Conservation (phyloP, 257 asterid genomes). For the Solanum gracilifrons region DNA sequence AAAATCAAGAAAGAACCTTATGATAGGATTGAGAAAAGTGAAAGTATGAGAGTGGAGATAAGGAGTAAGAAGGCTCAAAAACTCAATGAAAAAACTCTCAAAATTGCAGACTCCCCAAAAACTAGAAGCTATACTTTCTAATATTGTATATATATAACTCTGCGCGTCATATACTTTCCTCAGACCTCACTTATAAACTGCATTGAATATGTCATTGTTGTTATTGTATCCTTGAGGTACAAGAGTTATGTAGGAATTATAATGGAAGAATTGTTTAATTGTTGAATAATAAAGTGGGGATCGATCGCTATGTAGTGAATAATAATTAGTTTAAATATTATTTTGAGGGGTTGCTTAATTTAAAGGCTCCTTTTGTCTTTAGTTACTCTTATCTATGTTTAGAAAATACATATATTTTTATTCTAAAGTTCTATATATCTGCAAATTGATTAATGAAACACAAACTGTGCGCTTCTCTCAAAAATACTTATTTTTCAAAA, state of each 20-base stretch:
- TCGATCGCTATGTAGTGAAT: not conserved
- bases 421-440: not conserved
- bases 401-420: not conserved
- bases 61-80: constrained; percentile 65
- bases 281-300: not conserved
- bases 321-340: not conserved
- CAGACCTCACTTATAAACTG: not conserved
- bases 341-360: not conserved
- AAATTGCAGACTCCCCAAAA: constrained; percentile 67
- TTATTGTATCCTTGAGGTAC: not conserved
- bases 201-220: not conserved
- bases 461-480: fast-evolving
- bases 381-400: not conserved
- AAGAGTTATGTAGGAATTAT: not conserved
- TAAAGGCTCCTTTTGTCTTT: not conserved
- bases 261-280: not conserved
- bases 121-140: constrained; percentile 44
- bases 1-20: constrained; percentile 33
- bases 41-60: constrained; percentile 75
- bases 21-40: constrained; percentile 69
- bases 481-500: not conserved
- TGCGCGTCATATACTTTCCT: no score
- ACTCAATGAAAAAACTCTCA: constrained; percentile 55
- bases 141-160: not conserved
- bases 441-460: no score